Evolutionary conservation across 352 stramenopile species (phyloP), one percentile per base, ranked within the genome.

Genomic region (Globisporangium sylvaticum): DNA sequence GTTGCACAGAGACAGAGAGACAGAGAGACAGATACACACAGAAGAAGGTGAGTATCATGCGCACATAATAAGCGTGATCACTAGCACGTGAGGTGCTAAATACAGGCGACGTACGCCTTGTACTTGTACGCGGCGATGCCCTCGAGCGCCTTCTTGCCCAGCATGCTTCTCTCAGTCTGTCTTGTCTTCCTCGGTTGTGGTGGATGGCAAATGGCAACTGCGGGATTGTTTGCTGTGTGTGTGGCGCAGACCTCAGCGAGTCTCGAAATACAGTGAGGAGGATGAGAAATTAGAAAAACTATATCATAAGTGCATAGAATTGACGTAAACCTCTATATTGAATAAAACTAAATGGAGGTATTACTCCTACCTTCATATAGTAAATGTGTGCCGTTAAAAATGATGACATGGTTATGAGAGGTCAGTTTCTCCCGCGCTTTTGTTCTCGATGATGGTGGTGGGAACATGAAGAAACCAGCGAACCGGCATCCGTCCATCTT

Each of bases 81-180:
- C 14, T 2, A 20, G 14, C 14, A 15, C 39, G n/a, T 48, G 15
- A 48, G 4, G 12, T 44, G 37, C 12, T 48, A 7, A 7, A 48
- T n/a, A 9, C 5, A 42, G 54, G 14, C 54, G 27, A 90, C 84
- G 73, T 69, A 95, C 87, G 87, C 64, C 81, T 95, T 93, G 81
- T 95, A 95, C 72, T 94, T 92, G 82, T 95, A 95, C 39, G 80
- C 64, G 59, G 87, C 87, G 67, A 95, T 95, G 72, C 87, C 87
- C 60, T 92, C 78, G 29, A 95, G 83, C 68, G 87, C 87, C 66
- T 87, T 80, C 72, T 91, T 87, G 56, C 70, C 77, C 44, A 93
- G 68, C 83, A 93, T 77, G 24, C n/a, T 59, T 63, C 22, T 24
- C 60, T 42, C 63, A 14, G 7, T 55, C n/a, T 46, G 24, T 61